Percentiles rank a stretch among this genome's conserved stretches.
Conservation (phyloP, 192 early-diverging fungal species). For the Coemansia sp. region DNA sequence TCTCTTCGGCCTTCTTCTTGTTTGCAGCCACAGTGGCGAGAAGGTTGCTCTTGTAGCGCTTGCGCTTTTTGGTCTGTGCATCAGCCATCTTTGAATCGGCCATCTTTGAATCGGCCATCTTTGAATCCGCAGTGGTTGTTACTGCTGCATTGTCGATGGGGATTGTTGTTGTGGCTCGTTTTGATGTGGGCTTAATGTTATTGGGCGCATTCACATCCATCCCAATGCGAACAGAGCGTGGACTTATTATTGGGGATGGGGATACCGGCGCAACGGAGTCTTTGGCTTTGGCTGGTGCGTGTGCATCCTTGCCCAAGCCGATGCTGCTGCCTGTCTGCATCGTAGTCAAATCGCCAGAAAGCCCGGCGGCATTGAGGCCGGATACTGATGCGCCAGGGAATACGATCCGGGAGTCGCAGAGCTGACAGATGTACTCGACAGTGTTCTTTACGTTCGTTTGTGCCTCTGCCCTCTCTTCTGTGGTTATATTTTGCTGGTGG, state of each 20-base stretch:
- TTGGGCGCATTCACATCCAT: not conserved
- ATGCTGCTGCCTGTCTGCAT: not conserved
- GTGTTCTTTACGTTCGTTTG: constrained; percentile 18
- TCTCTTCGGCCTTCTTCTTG: constrained; percentile 43
- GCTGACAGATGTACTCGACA: constrained; percentile 29
- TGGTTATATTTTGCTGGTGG: not conserved
- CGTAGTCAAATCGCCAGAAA: not conserved
- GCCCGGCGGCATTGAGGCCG: constrained; percentile 18
- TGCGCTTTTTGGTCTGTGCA: constrained; percentile 39
- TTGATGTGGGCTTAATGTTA: not conserved
- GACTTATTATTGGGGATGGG: not conserved
- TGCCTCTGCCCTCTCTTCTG: constrained; percentile 13
- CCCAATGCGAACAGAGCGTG: not conserved
- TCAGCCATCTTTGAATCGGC: not conserved
- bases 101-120: too few species aligned
- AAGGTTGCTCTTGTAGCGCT: constrained; percentile 48
- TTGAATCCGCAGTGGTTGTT: not conserved
- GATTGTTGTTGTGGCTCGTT: not conserved
- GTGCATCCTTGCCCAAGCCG: not conserved
- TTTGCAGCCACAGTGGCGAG: constrained; percentile 45
- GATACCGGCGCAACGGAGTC: not conserved
- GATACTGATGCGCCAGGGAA: constrained; percentile 35
- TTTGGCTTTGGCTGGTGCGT: not conserved
- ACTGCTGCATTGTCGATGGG: not conserved
- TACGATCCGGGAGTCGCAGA: constrained; percentile 32